A percentile compares a stretch with the other conserved stretches of the same genome.
Conservation (phyloP, 352 stramenopile species). For the Pythium biforme region DNA sequence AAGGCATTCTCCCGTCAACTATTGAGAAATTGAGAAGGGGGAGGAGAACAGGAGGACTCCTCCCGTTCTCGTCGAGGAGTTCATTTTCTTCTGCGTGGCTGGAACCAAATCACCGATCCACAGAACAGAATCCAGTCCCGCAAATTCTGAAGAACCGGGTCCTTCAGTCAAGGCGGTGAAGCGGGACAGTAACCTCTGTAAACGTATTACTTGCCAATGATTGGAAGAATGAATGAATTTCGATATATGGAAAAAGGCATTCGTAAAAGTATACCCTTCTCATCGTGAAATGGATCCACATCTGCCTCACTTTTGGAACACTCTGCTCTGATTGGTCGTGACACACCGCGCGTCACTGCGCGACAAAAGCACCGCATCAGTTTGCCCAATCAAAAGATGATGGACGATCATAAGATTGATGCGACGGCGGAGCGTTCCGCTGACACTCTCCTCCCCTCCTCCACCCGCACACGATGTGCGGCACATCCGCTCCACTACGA, state of each 20-base stretch:
- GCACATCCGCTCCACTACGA: too few species aligned
- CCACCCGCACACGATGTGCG: too few species aligned
- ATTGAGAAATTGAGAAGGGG: not conserved
- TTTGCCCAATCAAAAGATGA: conserved; percentile 29
- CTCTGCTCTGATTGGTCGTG: conserved; percentile 19
- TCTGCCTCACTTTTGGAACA: conserved; percentile 11
- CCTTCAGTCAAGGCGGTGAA: conserved; percentile 7
- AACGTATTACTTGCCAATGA: not conserved
- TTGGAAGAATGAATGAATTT: not conserved
- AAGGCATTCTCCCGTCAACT: not conserved
- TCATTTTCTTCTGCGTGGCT: not conserved
- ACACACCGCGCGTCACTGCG: conserved; percentile 14
- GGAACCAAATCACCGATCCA: conserved; percentile 5
- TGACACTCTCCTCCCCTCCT: not conserved
- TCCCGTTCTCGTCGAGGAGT: too few species aligned
- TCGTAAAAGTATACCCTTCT: conserved; percentile 1
- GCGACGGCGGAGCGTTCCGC: not conserved
- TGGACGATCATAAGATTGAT: conserved; percentile 9
- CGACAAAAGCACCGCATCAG: conserved; percentile 2
- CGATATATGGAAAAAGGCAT: not conserved
- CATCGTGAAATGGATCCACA: conserved; percentile 13
- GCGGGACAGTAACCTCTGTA: not conserved
- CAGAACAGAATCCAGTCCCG: conserved; percentile 10
- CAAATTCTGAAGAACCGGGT: conserved; percentile 3
- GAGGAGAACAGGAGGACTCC: too few species aligned